Evolutionary conservation across 164 flowering plant genomes (phyloP).

Genomic region (Chloranthus sessilifolius): DNA sequence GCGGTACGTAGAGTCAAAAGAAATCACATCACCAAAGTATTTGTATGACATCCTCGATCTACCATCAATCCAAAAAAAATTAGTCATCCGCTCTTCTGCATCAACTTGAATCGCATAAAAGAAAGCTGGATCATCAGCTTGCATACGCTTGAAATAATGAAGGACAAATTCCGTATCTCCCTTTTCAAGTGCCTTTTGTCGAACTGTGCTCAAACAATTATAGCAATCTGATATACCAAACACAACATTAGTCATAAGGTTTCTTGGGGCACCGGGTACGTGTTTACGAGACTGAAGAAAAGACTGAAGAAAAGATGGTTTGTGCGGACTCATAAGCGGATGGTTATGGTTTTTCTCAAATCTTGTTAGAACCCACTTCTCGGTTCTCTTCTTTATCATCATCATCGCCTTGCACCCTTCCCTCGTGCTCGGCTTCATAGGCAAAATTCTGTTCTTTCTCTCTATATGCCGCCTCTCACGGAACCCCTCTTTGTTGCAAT

Average conservation of each 20-base stretch:
- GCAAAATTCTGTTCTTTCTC: constrained; percentile 2
- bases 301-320: background rate
- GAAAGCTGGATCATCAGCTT: constrained; percentile 49
- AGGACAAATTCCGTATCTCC: no score
- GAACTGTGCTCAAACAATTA: no score
- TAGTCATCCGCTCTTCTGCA: constrained; percentile 49
- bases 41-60: constrained; percentile 55
- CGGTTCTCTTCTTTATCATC: constrained; percentile 2
- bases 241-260: no score
- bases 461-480: background rate
- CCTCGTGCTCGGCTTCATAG: background rate
- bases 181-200: no score
- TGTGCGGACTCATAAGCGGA: background rate
- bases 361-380: constrained; percentile 3
- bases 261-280: no score
- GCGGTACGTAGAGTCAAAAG: constrained; percentile 77
- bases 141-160: no score
- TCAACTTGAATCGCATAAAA: constrained; percentile 71
- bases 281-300: no score
- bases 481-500: constrained; percentile 4
- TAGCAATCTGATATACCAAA: no score
- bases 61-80: constrained; percentile 81
- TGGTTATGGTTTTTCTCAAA: constrained; percentile 3
- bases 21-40: constrained; percentile 81
- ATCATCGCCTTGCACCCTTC: constrained; percentile 1